Percentiles rank a stretch among this genome's conserved stretches.
Conservation (phyloP, 208 protist genomes). For the Wallacemonas sp. region DNA sequence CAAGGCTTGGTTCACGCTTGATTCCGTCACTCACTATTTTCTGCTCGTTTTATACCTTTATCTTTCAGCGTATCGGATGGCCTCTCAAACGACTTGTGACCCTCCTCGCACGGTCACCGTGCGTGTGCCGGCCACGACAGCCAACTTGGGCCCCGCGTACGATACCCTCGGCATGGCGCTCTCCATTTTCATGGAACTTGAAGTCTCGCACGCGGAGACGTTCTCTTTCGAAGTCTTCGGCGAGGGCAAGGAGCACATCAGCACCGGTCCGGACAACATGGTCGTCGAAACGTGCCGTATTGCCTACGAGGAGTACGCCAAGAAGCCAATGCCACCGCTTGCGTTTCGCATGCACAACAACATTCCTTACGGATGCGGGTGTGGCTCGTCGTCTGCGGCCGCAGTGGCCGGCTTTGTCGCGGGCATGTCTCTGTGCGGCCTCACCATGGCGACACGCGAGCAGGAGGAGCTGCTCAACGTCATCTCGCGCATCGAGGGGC, state of each 20-base stretch:
- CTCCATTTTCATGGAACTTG: slow-evolving; percentile 91
- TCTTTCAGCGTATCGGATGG: slow-evolving; percentile 7
- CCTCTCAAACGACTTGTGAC: not conserved
- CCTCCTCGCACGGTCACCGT: slow-evolving; percentile 64
- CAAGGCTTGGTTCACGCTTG: too few species aligned
- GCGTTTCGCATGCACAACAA: slow-evolving; percentile 85
- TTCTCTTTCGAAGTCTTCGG: slow-evolving; percentile 81
- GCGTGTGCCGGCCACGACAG: slow-evolving; percentile 91
- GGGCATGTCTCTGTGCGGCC: slow-evolving; percentile 81
- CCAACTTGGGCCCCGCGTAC: slow-evolving; percentile 92
- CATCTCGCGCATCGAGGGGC: slow-evolving; percentile 87
- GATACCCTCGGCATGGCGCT: slow-evolving; percentile 92
- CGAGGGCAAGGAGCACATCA: slow-evolving; percentile 77
- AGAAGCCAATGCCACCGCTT: slow-evolving; percentile 77
- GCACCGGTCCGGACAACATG: slow-evolving; percentile 76
- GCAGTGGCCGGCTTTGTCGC: slow-evolving; percentile 90
- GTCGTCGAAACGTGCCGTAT: slow-evolving; percentile 71
- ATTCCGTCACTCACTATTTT: not conserved
- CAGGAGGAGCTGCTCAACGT: slow-evolving; percentile 79
- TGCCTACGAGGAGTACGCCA: slow-evolving; percentile 75
- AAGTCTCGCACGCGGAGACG: slow-evolving; percentile 65
- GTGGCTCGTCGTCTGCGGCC: slow-evolving; percentile 87
- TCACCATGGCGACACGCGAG: slow-evolving; percentile 68
- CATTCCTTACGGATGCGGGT: slow-evolving; percentile 90
- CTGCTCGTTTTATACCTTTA: not conserved